phyloP scores from a whole-genome alignment of 768 basidiomycete species.

The Pilatotrama ljubarskyi region DNA sequence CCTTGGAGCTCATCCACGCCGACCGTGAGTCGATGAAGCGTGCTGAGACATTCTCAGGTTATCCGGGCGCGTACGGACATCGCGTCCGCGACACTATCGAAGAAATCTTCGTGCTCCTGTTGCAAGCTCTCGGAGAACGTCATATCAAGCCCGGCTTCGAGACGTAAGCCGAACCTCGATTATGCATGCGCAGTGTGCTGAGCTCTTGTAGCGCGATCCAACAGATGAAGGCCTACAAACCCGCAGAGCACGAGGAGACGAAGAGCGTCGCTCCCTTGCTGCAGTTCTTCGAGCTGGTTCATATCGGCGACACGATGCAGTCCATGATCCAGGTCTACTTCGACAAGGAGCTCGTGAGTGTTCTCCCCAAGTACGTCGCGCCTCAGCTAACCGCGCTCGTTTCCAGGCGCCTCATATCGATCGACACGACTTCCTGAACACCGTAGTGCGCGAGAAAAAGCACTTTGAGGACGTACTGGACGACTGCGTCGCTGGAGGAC shows the following conservation, averaged over 20 bases:
- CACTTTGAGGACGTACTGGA: constrained; percentile 90
- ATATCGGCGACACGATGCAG: constrained; percentile 96
- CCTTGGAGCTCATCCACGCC: constrained; percentile 89
- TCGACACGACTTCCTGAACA: constrained; percentile 89
- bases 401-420: constrained; percentile 83
- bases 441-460: constrained; percentile 95
- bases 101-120: constrained; percentile 85
- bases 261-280: constrained; percentile 88
- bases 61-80: constrained; percentile 84
- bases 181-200: neutral
- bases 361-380: neutral
- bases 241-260: constrained; percentile 80
- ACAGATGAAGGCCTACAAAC: constrained; percentile 88
- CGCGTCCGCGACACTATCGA: constrained; percentile 92
- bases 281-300: constrained; percentile 97
- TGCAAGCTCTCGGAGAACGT: constrained; percentile 72
- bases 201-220: constrained; percentile 68
- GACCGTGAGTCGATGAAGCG: constrained; percentile 91
- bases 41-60: constrained; percentile 84
- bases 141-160: constrained; percentile 83
- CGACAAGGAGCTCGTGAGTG: constrained; percentile 86
- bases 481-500: constrained; percentile 88
- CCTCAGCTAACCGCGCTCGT: neutral
- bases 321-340: constrained; percentile 98
- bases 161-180: constrained; percentile 9